Evolutionary conservation across 2,329 filamentous ascomycete genomes (phyloP), one percentile per base, ranked within the genome.

Genomic region (Fusarium burgessii): DNA sequence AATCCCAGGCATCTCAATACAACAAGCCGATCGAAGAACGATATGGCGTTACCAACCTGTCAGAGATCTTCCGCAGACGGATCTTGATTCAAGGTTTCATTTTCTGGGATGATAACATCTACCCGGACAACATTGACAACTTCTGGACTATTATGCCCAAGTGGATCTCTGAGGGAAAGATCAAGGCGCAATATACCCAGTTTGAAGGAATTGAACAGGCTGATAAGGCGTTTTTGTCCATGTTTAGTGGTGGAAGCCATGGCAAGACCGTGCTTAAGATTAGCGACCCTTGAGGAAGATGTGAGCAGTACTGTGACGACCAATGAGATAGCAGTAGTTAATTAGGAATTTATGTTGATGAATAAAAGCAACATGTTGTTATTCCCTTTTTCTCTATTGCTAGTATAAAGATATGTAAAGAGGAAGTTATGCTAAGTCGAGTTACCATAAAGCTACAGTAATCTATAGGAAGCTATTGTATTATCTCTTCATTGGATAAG

Each of bases 201-300:
- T 52, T 52, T 29, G 49, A 52, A 4, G 49, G 49, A 1, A 41
- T 52, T 11, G 35, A 52, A 14, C 49, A 52, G 23, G 49, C 49
- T 17, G 35, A 52, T 1, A 52, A 52, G 14, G 49, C 49, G 1
- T 41, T 52, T 38, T 41, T 52, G 33, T 52, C 49, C 2, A 52
- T 52, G 49, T 52, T 52, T 1, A 40, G 23, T n/a, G 49, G 49
- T 9, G 23, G 49, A 7, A 52, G 49, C 17, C 35, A 40, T 41
- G 49, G 49, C 9, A 52, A 52, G 49, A 52, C 49, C 1, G 49
- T 52, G 23, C 49, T 52, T 9, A 52, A 52, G 35, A 52, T 52
- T 4, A 52, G 49, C 23, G 49, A 52, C 18, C 18, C 49, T 8
- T 27, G 10, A 10, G 3, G 15, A 8, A 11, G 1, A 3, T 8